A percentile compares a stretch with the other conserved stretches of the same genome.
These are phyloP conservation scores for Lipomyces lipofer DNA, from an alignment of 805 yeast genomes.

Conservation along the genomic window DNA sequence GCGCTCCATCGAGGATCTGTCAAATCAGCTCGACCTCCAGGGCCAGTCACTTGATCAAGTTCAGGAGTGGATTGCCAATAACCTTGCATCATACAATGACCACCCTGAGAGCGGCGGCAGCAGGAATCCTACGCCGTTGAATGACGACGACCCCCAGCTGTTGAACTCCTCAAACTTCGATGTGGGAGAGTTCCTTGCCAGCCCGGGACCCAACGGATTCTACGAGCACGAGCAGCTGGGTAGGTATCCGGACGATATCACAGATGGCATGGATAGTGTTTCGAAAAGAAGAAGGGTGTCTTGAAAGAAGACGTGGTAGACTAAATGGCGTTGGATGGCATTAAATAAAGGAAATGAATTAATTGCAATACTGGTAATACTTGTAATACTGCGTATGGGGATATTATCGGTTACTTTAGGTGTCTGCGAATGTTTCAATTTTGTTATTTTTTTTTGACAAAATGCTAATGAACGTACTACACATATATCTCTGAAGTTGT, in stretches of 20 bases:
- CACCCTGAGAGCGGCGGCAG: background rate
- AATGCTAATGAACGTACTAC: no score
- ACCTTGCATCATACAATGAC: conserved; percentile 9
- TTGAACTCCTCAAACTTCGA: conserved; percentile 25
- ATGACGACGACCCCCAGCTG: background rate
- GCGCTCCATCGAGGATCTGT: conserved; percentile 32
- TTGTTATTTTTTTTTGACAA: no score
- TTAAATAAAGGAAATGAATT: no score
- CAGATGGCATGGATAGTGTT: no score
- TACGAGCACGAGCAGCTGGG: conserved; percentile 18
- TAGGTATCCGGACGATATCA: conserved; percentile 9
- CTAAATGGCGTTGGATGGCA: no score
- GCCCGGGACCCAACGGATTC: conserved; percentile 15
- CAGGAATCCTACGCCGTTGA: conserved; percentile 1
- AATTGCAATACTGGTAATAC: no score
- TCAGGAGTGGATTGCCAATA: conserved; percentile 37
- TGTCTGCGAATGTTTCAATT: no score
- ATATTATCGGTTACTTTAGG: no score
- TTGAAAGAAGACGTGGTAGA: no score
- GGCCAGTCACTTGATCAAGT: conserved; percentile 37
- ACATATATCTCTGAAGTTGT: no score
- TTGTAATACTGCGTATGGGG: no score
- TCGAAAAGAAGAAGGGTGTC: no score
- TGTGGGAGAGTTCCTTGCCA: conserved; percentile 35
- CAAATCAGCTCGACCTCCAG: conserved; percentile 35